Base-by-base conservation (phyloP, 768 basidiomycete genomes). In the Phaeotremella fagi region DNA sequence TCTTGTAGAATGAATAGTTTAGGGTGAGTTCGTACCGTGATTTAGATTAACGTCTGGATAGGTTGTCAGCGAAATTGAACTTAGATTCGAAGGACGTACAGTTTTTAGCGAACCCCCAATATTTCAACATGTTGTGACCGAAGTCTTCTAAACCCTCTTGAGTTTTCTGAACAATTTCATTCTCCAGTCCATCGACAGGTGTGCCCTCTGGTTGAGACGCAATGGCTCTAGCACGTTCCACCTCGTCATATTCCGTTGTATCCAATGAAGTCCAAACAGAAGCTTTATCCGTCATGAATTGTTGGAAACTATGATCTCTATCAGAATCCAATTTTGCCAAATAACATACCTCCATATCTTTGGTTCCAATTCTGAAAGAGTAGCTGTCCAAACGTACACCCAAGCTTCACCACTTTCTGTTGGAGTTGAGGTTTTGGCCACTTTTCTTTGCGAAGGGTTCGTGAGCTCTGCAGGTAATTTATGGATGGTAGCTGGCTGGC, bases 221-320 rank as follows among this genome's bases (percentile, higher is more conserved):
- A 78, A 76, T 75, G n/a, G 72, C 77, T 27, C 75, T 73, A 51
- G 77, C 73, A 52, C 76, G 73, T 63, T 84, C 85, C 3, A 84
- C 80, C 52, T 82, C 80, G n/a, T 61, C 72, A 52, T 79, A 82
- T 24, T 71, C 62, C 6, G 35, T 50, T 2, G 63, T 74, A 7
- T 67, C 57, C 0, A 46, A 31, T 3, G 81, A 82, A 33, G 85
- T 79, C 90, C 90, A 92, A 52, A 85, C 85, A 79, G 82, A 82
- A 1, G 87, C 84, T 59, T 83, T 86, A 26, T 86, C 80, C 64
- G 76, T 74, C 26, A 94, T 79, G 65, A 95, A 95, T 2, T 83
- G 81, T n/a, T 83, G 82, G 64, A 85, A 91, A 0, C 83, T 71
- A 41, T 2, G 25, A 4, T 20, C 36, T 9, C 38, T 41, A 7